Percentiles rank a stretch among this genome's conserved stretches.
Conservation (phyloP, 2,329 filamentous ascomycete species). For the Emmonsiellopsis sp. region DNA sequence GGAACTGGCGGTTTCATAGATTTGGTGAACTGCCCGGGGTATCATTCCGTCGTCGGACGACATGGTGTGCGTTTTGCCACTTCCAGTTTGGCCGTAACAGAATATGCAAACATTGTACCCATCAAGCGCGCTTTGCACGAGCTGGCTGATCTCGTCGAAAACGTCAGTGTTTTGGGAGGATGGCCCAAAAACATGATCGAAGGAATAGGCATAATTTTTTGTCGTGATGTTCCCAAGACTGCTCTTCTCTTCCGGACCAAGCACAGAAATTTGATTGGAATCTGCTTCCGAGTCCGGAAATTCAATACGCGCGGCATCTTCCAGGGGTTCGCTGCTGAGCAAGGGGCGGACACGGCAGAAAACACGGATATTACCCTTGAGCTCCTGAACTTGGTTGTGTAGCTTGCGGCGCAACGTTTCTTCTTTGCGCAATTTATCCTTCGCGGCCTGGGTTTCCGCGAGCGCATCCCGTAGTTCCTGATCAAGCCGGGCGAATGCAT, state of each 20-base stretch:
- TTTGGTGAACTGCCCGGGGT: slow-evolving; percentile 82
- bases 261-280: slow-evolving; percentile 74
- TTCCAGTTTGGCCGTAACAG: slow-evolving; percentile 95
- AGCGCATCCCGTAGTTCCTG: slow-evolving; percentile 70
- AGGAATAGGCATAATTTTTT: slow-evolving; percentile 77
- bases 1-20: slow-evolving; percentile 77
- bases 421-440: slow-evolving; percentile 79
- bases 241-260: slow-evolving; percentile 74
- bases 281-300: slow-evolving; percentile 76
- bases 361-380: slow-evolving; percentile 96
- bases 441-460: slow-evolving; percentile 57
- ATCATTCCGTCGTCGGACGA: slow-evolving; percentile 89
- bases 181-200: slow-evolving; percentile 86
- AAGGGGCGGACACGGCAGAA: slow-evolving; percentile 91
- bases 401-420: slow-evolving; percentile 84
- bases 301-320: slow-evolving; percentile 61
- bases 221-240: slow-evolving; percentile 67
- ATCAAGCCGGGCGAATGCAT: slow-evolving; percentile 75
- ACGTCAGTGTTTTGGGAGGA: slow-evolving; percentile 70
- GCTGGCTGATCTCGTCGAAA: slow-evolving; percentile 92
- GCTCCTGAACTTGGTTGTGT: slow-evolving; percentile 95
- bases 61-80: slow-evolving; percentile 97
- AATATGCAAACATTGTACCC: slow-evolving; percentile 99
- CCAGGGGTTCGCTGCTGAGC: slow-evolving; percentile 47
- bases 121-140: slow-evolving; percentile 91